These are phyloP conservation scores for Senecio squalidus DNA, from an alignment of 140 eudicot genomes.

Conservation along the genomic window DNA sequence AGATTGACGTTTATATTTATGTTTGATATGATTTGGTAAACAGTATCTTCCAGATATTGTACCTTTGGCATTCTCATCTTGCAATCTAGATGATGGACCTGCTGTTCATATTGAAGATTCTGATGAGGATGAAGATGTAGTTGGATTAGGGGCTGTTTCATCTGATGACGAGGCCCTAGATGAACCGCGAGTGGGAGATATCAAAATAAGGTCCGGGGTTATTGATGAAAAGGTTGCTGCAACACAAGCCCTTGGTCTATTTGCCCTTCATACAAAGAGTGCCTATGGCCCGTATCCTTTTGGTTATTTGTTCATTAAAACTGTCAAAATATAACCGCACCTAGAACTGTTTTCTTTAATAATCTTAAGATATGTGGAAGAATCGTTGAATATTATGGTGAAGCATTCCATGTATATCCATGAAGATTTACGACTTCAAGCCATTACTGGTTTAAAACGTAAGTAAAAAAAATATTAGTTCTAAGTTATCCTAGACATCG, in stretches of 20 bases:
- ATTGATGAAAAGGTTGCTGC: slow-evolving; percentile 99
- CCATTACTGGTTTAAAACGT: slow-evolving; percentile 73
- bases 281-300: slow-evolving; percentile 97
- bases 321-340: slow-evolving; percentile 8
- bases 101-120: slow-evolving; percentile 74
- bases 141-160: slow-evolving; percentile 73
- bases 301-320: background rate
- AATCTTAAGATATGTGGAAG: slow-evolving; percentile 67
- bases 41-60: slow-evolving; percentile 94
- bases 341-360: slow-evolving; percentile 33
- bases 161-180: slow-evolving; percentile 97
- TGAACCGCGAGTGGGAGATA: slow-evolving; percentile 76
- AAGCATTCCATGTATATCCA: slow-evolving; percentile 80
- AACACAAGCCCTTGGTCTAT: slow-evolving; percentile 88
- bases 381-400: slow-evolving; percentile 74
- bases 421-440: slow-evolving; percentile 94
- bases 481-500: no score
- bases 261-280: slow-evolving; percentile 77
- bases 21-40: slow-evolving; percentile 16
- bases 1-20: background rate
- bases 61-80: slow-evolving; percentile 75
- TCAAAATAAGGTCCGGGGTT: slow-evolving; percentile 81
- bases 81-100: slow-evolving; percentile 97
- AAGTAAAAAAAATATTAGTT: slow-evolving; percentile 33
- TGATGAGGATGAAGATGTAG: slow-evolving; percentile 71